These are phyloP conservation scores for Clitopilus passeckerianus DNA, from an alignment of 768 basidiomycete species.

Conservation along the genomic window DNA sequence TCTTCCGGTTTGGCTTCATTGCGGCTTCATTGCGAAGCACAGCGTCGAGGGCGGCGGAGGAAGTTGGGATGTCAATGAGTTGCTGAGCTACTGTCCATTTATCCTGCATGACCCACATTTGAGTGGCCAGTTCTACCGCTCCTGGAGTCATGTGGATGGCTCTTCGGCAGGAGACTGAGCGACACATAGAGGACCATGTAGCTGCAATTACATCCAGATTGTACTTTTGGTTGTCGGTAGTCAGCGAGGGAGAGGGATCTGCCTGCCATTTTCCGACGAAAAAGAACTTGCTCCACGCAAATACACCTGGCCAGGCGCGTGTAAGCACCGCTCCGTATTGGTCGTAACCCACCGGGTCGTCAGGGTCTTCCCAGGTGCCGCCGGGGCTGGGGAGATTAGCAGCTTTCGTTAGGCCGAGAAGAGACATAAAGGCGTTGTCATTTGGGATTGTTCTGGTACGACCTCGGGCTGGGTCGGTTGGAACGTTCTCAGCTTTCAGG, in stretches of 20 bases:
- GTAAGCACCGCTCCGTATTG: conserved; percentile 16
- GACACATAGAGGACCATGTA: conserved; percentile 21
- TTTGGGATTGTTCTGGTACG: conserved; percentile 12
- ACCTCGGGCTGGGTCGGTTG: conserved; percentile 4
- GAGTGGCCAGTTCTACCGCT: conserved; percentile 27
- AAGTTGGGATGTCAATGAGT: conserved; percentile 17
- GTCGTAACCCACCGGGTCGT: conserved; percentile 5
- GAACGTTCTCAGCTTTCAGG: conserved; percentile 16
- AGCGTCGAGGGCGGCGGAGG: conserved; percentile 24
- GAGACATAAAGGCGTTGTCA: conserved; percentile 23
- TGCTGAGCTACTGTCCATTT: conserved; percentile 10
- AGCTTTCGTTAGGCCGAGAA: conserved; percentile 27
- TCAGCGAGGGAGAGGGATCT: conserved; percentile 11
- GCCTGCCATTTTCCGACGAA: conserved; percentile 14
- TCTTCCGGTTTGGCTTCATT: background rate
- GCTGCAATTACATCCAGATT: conserved; percentile 23
- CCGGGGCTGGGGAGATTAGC: conserved; percentile 14
- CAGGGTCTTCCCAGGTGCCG: background rate
- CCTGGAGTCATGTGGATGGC: conserved; percentile 24
- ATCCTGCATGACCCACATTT: conserved; percentile 28
- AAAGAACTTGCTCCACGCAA: conserved; percentile 31
- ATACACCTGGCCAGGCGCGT: conserved; percentile 28
- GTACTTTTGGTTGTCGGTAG: conserved; percentile 10
- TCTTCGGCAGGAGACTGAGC: conserved; percentile 19
- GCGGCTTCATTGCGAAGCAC: conserved; percentile 13